phyloP scores from a whole-genome alignment of 2,329 filamentous ascomycete genomes.

The Cordyceps farinosa region DNA sequence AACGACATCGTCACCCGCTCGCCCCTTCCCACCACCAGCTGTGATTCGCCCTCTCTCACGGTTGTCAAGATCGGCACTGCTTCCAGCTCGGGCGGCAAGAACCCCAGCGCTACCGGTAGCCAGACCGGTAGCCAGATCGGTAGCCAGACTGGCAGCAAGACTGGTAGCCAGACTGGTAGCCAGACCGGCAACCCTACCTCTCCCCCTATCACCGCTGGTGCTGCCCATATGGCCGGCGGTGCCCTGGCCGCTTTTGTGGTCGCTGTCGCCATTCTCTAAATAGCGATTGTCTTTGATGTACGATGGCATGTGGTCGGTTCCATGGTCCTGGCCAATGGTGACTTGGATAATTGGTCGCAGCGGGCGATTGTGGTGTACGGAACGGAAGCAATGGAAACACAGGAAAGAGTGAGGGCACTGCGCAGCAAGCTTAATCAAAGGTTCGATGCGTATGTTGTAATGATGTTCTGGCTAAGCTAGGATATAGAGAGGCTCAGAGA shows the following conservation, averaged over 20 bases:
- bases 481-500: too few relatives aligned
- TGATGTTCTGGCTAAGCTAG: too few relatives aligned
- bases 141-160: not conserved
- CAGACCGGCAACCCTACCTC: not conserved
- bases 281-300: not conserved
- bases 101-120: not conserved
- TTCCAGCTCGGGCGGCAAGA: constrained; percentile 20
- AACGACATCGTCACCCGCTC: constrained; percentile 20
- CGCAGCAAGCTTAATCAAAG: too few relatives aligned
- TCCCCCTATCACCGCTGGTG: not conserved
- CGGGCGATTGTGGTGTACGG: not conserved
- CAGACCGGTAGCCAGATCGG: not conserved
- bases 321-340: not conserved
- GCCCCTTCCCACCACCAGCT: constrained; percentile 17
- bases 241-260: not conserved
- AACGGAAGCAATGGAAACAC: too few relatives aligned
- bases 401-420: too few relatives aligned
- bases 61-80: constrained; percentile 3
- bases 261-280: constrained; percentile 2
- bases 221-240: not conserved
- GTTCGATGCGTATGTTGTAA: too few relatives aligned
- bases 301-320: not conserved
- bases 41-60: constrained; percentile 16
- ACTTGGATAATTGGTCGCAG: not conserved
- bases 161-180: not conserved